Percentiles rank a stretch among this genome's conserved stretches.
Evolutionary conservation across 2,329 filamentous ascomycete genomes (phyloP).

Genomic region (Colletotrichum paranaense): DNA sequence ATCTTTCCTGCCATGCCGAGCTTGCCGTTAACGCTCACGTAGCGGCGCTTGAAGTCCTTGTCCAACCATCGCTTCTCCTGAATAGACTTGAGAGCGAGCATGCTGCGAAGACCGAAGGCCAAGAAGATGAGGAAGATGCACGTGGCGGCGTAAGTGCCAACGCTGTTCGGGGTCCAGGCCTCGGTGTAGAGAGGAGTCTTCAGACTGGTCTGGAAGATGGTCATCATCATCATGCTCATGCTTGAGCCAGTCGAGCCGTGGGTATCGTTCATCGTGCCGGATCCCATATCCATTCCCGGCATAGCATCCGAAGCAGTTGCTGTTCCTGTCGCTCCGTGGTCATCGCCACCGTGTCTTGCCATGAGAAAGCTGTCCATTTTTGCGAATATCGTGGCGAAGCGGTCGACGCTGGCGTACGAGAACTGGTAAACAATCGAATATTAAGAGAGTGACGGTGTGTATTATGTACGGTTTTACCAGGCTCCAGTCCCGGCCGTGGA

Average conservation of each 20-base stretch:
- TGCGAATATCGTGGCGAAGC: not conserved
- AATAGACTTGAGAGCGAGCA: slow-evolving; percentile 78
- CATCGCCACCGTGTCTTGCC: slow-evolving; percentile 28
- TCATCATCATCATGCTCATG: slow-evolving; percentile 51
- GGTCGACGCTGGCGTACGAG: slow-evolving; percentile 12
- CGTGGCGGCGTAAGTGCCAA: slow-evolving; percentile 84
- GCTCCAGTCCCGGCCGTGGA: slow-evolving; percentile 31
- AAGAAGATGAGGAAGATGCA: slow-evolving; percentile 92
- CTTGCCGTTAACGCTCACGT: slow-evolving; percentile 78
- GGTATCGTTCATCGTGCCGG: slow-evolving; percentile 23
- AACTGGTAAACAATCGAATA: not conserved
- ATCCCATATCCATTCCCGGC: slow-evolving; percentile 34
- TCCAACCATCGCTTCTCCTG: slow-evolving; percentile 75
- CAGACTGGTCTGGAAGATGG: slow-evolving; percentile 70
- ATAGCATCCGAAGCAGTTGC: slow-evolving; percentile 21
- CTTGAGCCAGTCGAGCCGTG: slow-evolving; percentile 17
- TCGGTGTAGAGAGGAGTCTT: slow-evolving; percentile 67
- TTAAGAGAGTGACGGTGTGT: not conserved
- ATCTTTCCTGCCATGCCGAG: slow-evolving; percentile 68
- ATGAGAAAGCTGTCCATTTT: slow-evolving; percentile 26
- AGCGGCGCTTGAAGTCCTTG: slow-evolving; percentile 78
- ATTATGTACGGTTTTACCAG: slow-evolving; percentile 11
- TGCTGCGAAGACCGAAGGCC: slow-evolving; percentile 73
- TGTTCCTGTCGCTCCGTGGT: slow-evolving; percentile 10
- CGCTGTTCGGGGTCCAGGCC: slow-evolving; percentile 77